These are phyloP conservation scores for Ceratocystis variospora DNA, from an alignment of 2,329 filamentous ascomycete genomes.

Conservation along the genomic window DNA sequence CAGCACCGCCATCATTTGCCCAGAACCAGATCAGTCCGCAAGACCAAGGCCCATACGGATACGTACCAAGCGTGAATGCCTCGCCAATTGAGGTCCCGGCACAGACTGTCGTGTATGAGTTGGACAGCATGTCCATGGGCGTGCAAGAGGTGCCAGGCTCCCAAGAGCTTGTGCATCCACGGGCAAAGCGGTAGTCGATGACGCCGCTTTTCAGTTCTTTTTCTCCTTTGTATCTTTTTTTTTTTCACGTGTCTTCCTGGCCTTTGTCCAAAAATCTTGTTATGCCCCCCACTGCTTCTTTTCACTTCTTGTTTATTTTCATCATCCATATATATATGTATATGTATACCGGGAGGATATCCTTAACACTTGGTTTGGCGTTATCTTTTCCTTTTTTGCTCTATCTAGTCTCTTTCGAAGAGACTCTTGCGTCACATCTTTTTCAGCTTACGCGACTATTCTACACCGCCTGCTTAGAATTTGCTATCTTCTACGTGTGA, in stretches of 20 bases:
- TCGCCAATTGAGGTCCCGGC: slow-evolving; percentile 10
- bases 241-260: neutral
- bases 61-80: slow-evolving; percentile 6
- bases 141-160: slow-evolving; percentile 15
- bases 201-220: neutral
- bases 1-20: neutral
- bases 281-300: neutral
- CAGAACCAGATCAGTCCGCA: neutral
- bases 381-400: neutral
- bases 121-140: slow-evolving; percentile 12
- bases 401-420: neutral
- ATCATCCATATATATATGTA: neutral
- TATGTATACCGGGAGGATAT: slow-evolving; percentile 2
- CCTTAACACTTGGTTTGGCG: slow-evolving; percentile 3
- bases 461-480: neutral
- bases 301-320: slow-evolving; percentile 7
- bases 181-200: slow-evolving; percentile 3
- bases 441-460: neutral
- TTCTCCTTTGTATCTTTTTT: neutral
- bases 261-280: neutral
- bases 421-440: neutral
- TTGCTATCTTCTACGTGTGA: neutral
- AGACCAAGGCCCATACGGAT: neutral
- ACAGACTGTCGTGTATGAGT: slow-evolving; percentile 15
- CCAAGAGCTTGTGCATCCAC: slow-evolving; percentile 16